Evolutionary conservation across 768 basidiomycete genomes (phyloP), one percentile per base, ranked within the genome.

Genomic region (Russula abietina): DNA sequence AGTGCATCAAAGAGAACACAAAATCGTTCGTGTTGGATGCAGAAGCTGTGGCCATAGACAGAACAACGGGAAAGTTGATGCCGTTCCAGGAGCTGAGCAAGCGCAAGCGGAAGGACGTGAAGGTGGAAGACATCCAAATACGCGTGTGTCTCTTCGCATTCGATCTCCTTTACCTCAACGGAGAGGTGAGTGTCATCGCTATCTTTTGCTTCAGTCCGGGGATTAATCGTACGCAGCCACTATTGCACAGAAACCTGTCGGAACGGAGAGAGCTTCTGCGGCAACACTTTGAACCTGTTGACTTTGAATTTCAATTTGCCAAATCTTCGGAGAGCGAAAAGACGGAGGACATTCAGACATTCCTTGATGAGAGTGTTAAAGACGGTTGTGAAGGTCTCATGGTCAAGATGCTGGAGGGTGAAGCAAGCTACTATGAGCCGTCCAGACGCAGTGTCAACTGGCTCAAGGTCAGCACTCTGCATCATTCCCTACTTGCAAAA

Each of bases 321-420:
- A 93, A 88, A 70, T 87, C 89, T 4, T 91, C 91, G 1, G 96
- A 99, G 70, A 80, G 87, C 17, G 87, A 93, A 62, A 90, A 88
- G 9, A 88, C 85, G 5, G 97, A 99, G 26, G 95, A 97, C 70
- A 98, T 99, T 52, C 93, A 97, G 71, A 72, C 81, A 1, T 98
- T 99, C 80, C 77, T 99, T 10, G 96, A 98, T 71, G 91, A 94
- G 67, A 94, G 91, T 73, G 92, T 99, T 68, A 98, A 94, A 72
- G 97, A 98, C 71, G 94, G 96, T 2, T 98, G 97, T 72, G 97
- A 99, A 73, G 97, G 97, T 11, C 82, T 99, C 51, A 99, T 99
- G 97, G 93, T 99, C 62, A 99, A 99, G 78, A 96, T 97, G 93
- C 77, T 99, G 19, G 92, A 96, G 46, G 88, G 84, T 51, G 88